These are phyloP conservation scores for Candida arabinofermentans DNA, from an alignment of 805 yeast genomes.

Conservation along the genomic window DNA sequence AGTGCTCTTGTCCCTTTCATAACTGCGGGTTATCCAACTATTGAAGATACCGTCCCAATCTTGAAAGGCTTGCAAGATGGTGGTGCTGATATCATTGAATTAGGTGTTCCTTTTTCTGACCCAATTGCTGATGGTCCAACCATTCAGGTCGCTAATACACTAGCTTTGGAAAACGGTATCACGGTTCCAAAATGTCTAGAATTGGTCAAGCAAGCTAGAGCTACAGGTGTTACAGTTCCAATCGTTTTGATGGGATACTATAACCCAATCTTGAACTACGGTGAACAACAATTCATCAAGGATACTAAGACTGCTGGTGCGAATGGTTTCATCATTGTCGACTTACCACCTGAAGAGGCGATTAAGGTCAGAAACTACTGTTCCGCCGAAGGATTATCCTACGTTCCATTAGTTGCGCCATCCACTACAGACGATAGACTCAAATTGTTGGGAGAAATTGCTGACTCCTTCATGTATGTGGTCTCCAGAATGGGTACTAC, in stretches of 20 bases:
- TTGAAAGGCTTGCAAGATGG: constrained; percentile 87
- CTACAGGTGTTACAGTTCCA: constrained; percentile 81
- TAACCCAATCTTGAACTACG: constrained; percentile 87
- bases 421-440: constrained; percentile 91
- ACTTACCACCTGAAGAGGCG: constrained; percentile 98
- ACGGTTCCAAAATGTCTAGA: constrained; percentile 68
- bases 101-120: constrained; percentile 95
- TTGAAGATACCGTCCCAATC: constrained; percentile 84
- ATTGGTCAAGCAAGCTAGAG: constrained; percentile 70
- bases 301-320: constrained; percentile 89
- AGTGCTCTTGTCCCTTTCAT: constrained; percentile 87
- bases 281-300: constrained; percentile 76
- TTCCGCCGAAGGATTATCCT: constrained; percentile 63
- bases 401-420: constrained; percentile 94
- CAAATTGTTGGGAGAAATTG: constrained; percentile 70
- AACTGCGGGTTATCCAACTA: constrained; percentile 91
- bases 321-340: constrained; percentile 91
- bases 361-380: constrained; percentile 76
- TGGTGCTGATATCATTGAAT: constrained; percentile 92
- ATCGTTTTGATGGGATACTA: constrained; percentile 95
- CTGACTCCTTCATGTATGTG: constrained; percentile 94
- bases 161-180: constrained; percentile 81
- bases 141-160: constrained; percentile 81
- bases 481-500: constrained; percentile 98
- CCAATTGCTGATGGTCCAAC: constrained; percentile 99